These are phyloP conservation scores for Mortierella sp. DNA, from an alignment of 371 early-diverging fungal species.

Conservation along the genomic window DNA sequence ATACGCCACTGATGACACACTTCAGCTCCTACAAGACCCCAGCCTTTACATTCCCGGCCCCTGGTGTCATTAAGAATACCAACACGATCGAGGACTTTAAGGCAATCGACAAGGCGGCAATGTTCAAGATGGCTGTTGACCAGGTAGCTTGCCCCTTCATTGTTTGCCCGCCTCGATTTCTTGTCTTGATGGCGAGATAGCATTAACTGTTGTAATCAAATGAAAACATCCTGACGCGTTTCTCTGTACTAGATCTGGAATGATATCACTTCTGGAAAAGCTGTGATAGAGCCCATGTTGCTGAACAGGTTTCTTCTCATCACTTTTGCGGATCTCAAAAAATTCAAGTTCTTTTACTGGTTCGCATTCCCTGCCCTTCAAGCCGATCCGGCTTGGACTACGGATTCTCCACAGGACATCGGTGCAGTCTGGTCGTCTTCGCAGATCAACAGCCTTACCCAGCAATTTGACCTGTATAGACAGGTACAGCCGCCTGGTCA, in stretches of 20 bases:
- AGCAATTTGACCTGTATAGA: slow-evolving; percentile 30
- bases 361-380: slow-evolving; percentile 89
- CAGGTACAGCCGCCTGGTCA: slow-evolving; percentile 21
- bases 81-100: slow-evolving; percentile 95
- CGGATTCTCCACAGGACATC: slow-evolving; percentile 33
- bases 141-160: slow-evolving; percentile 56
- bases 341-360: slow-evolving; percentile 94
- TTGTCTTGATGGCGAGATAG: not conserved
- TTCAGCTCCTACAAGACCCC: slow-evolving; percentile 56
- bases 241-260: slow-evolving; percentile 77
- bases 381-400: slow-evolving; percentile 55
- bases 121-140: slow-evolving; percentile 71
- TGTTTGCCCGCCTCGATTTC: not conserved
- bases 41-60: slow-evolving; percentile 60
- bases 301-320: slow-evolving; percentile 78
- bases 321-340: slow-evolving; percentile 94
- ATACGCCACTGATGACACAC: too few relatives aligned
- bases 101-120: slow-evolving; percentile 74
- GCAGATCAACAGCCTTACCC: slow-evolving; percentile 25
- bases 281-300: slow-evolving; percentile 66
- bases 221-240: too few relatives aligned
- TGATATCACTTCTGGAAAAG: slow-evolving; percentile 74
- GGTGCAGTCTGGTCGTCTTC: slow-evolving; percentile 35
- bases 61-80: slow-evolving; percentile 81
- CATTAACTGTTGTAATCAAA: not conserved